Evolutionary conservation across 2,329 filamentous ascomycete species (phyloP).

Genomic region (Diplocarpon mali): DNA sequence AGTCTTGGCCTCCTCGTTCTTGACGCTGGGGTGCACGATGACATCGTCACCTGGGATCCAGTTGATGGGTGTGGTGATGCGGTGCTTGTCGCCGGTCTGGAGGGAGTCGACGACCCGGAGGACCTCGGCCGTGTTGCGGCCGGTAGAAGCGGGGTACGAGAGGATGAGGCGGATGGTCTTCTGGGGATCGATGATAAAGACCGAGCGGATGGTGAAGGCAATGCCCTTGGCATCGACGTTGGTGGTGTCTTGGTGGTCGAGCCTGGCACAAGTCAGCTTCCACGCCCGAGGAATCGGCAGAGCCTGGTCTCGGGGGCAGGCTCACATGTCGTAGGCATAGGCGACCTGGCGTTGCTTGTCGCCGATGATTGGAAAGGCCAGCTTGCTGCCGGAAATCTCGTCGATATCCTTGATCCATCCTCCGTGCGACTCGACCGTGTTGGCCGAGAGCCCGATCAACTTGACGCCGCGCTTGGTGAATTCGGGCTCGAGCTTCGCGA

Average conservation of each 20-base stretch:
- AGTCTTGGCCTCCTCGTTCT: conserved; percentile 74
- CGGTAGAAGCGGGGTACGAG: conserved; percentile 84
- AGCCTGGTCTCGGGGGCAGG: no score
- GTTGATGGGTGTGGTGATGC: conserved; percentile 80
- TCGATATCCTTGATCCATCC: conserved; percentile 86
- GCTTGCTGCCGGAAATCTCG: conserved; percentile 60
- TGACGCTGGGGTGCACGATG: conserved; percentile 76
- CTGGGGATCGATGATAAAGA: conserved; percentile 87
- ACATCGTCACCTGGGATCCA: conserved; percentile 85
- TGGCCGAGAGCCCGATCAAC: conserved; percentile 83
- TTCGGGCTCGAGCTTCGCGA: conserved; percentile 79
- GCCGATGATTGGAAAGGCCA: conserved; percentile 70
- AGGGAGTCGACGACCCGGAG: conserved; percentile 70
- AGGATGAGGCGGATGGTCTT: conserved; percentile 91
- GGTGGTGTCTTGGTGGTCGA: conserved; percentile 71
- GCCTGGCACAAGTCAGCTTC: conserved; percentile 31
- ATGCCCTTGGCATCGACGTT: conserved; percentile 75
- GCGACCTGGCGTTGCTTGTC: conserved; percentile 72
- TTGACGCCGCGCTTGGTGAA: conserved; percentile 81
- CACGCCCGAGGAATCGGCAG: not conserved
- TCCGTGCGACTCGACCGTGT: conserved; percentile 73
- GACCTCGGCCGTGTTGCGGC: conserved; percentile 71
- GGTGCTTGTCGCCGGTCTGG: conserved; percentile 78
- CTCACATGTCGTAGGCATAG: conserved; percentile 64
- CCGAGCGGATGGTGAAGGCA: conserved; percentile 87